A percentile compares a stretch with the other conserved stretches of the same genome.
Conservation (phyloP, 805 yeast species). For the Pichia nakasei region DNA sequence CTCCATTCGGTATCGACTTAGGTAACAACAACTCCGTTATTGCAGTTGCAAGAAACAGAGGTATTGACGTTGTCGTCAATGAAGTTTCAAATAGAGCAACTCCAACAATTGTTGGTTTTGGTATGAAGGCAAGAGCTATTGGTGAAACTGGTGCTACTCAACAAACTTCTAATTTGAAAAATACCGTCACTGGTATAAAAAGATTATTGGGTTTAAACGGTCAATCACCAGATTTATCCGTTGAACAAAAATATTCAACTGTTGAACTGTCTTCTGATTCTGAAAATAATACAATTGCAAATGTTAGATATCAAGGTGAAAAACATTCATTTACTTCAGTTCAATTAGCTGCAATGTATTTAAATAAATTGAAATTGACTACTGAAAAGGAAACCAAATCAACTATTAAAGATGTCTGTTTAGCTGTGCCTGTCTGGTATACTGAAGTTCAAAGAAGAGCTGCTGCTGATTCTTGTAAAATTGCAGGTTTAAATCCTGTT, state of each 20-base stretch:
- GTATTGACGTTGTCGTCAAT: constrained; percentile 95
- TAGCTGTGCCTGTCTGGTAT: constrained; percentile 97
- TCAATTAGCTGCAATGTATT: constrained; percentile 91
- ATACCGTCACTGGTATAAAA: constrained; percentile 92
- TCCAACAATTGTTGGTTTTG: constrained; percentile 84
- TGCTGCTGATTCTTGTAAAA: constrained; percentile 85
- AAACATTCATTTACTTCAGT: constrained; percentile 73
- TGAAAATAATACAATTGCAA: constrained; percentile 72
- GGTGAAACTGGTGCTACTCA: constrained; percentile 97
- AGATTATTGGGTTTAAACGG: constrained; percentile 77
- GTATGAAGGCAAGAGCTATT: constrained; percentile 76
- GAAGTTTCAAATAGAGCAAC: constrained; percentile 98
- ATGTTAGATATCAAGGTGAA: constrained; percentile 78
- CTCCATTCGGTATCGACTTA: constrained; percentile 96
- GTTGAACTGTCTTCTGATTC: constrained; percentile 59
- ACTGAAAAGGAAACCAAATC: constrained; percentile 76
- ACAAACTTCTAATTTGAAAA: constrained; percentile 92
- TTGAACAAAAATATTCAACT: constrained; percentile 68
- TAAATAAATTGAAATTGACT: constrained; percentile 79
- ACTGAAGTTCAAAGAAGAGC: constrained; percentile 96
- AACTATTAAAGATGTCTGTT: constrained; percentile 75
- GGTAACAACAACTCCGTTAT: constrained; percentile 92
- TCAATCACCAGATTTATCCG: constrained; percentile 66
- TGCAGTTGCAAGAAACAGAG: constrained; percentile 97
- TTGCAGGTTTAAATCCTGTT: constrained; percentile 97